Evolutionary conservation across 768 basidiomycete genomes (phyloP).

Genomic region (Rossbeevera mucosa): DNA sequence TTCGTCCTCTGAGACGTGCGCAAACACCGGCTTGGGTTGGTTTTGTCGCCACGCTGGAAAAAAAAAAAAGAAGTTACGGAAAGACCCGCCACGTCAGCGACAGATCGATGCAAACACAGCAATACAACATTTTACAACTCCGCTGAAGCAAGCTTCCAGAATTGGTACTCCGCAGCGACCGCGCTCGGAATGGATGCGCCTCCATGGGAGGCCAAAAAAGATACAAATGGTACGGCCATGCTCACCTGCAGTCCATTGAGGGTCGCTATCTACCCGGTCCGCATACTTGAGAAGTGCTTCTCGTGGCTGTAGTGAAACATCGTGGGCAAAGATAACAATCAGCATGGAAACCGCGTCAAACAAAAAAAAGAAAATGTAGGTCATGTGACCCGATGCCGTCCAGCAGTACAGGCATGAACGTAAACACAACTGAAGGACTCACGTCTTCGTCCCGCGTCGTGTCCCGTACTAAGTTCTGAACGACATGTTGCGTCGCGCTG

Average conservation of each 20-base stretch:
- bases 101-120: conserved; percentile 31
- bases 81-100: conserved; percentile 56
- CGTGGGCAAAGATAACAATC: conserved; percentile 8
- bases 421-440: conserved; percentile 42
- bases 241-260: conserved; percentile 82
- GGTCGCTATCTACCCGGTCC: conserved; percentile 66
- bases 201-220: conserved; percentile 10
- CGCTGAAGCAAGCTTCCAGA: conserved; percentile 27
- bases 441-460: conserved; percentile 92
- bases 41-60: conserved; percentile 80
- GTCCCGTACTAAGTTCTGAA: conserved; percentile 90
- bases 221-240: conserved; percentile 10
- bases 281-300: conserved; percentile 97
- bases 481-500: conserved; percentile 94
- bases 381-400: conserved; percentile 15
- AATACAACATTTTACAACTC: conserved; percentile 29
- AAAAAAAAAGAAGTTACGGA: conserved; percentile 36
- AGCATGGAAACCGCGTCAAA: conserved; percentile 1
- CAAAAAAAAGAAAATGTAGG: conserved; percentile 6
- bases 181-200: conserved; percentile 5
- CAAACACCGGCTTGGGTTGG: conserved; percentile 85
- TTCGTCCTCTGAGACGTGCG: conserved; percentile 50
- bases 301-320: conserved; percentile 63
- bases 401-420: neutral
- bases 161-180: conserved; percentile 29